A percentile compares a stretch with the other conserved stretches of the same genome.
Evolutionary conservation across 1,284 basidiomycete species (phyloP).

Genomic region (Phenoliferia sp.): DNA sequence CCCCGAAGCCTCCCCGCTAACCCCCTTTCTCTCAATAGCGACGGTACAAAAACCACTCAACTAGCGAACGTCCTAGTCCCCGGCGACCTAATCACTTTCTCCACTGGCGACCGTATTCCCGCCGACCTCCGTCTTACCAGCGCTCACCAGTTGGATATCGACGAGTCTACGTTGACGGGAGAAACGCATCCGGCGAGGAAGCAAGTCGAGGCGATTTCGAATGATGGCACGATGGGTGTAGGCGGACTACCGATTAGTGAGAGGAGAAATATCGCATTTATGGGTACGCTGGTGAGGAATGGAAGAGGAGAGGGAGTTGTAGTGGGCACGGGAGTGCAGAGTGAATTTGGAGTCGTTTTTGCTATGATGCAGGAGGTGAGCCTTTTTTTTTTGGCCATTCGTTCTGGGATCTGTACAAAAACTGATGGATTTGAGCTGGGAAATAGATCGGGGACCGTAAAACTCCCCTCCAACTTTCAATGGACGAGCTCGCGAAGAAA

Average conservation of each 20-base stretch:
- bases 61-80: slow-evolving; percentile 93
- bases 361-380: slow-evolving; percentile 94
- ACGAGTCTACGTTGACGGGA: slow-evolving; percentile 91
- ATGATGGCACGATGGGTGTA: slow-evolving; percentile 45
- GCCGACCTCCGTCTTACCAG: slow-evolving; percentile 81
- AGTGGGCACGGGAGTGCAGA: slow-evolving; percentile 80
- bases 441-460: slow-evolving; percentile 79
- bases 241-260: slow-evolving; percentile 69
- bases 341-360: slow-evolving; percentile 95
- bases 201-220: slow-evolving; percentile 53
- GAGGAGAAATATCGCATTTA: slow-evolving; percentile 83
- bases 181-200: slow-evolving; percentile 82
- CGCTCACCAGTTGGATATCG: slow-evolving; percentile 81
- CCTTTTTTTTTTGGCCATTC: slow-evolving; percentile 13
- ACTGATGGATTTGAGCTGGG: not conserved
- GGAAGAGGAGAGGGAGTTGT: slow-evolving; percentile 84
- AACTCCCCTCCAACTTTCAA: slow-evolving; percentile 86
- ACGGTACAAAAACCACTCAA: slow-evolving; percentile 66
- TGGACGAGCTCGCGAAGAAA: slow-evolving; percentile 94
- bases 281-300: slow-evolving; percentile 94
- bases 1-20: not conserved
- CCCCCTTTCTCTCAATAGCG: slow-evolving; percentile 46
- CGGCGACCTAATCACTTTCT: slow-evolving; percentile 84
- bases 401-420: not conserved
- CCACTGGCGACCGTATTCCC: slow-evolving; percentile 83